phyloP scores from a whole-genome alignment of 192 early-diverging fungal genomes.

The Pilobolus umbonatus region DNA sequence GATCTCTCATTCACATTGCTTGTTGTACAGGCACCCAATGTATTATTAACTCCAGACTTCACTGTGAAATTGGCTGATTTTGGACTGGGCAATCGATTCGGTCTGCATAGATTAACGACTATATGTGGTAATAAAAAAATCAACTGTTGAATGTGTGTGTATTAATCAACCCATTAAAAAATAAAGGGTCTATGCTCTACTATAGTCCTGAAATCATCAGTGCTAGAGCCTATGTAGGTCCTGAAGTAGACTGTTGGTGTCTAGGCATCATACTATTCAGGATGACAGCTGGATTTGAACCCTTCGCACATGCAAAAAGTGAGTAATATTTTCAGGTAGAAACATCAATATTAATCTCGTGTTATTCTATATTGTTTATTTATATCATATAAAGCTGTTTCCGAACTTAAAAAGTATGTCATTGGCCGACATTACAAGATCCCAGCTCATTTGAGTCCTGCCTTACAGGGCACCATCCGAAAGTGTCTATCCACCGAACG shows the following conservation, averaged over 20 bases:
- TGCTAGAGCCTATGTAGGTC: constrained; percentile 82
- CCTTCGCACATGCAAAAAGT: constrained; percentile 40
- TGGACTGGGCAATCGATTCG: constrained; percentile 82
- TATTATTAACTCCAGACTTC: constrained; percentile 70
- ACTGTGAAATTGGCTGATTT: constrained; percentile 87
- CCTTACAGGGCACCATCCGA: constrained; percentile 33
- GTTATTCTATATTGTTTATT: neutral
- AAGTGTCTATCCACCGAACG: constrained; percentile 40
- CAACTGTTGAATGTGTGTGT: neutral
- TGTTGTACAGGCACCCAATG: constrained; percentile 50
- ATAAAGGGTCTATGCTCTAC: constrained; percentile 75
- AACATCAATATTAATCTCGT: neutral
- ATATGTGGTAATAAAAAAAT: constrained; percentile 66
- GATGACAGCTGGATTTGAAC: constrained; percentile 54
- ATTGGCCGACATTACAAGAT: constrained; percentile 33
- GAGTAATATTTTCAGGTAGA: constrained; percentile 2
- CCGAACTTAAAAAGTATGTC: constrained; percentile 46
- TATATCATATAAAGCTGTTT: constrained; percentile 24
- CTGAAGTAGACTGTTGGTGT: constrained; percentile 94
- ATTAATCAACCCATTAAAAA: neutral
- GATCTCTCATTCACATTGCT: neutral
- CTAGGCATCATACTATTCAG: constrained; percentile 86
- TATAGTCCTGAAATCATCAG: constrained; percentile 86
- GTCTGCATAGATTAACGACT: constrained; percentile 67
- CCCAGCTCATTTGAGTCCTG: constrained; percentile 31